Evolutionary conservation across 2,329 filamentous ascomycete genomes (phyloP), one percentile per base, ranked within the genome.

Genomic region (Arthrobotrys sphaeroides): DNA sequence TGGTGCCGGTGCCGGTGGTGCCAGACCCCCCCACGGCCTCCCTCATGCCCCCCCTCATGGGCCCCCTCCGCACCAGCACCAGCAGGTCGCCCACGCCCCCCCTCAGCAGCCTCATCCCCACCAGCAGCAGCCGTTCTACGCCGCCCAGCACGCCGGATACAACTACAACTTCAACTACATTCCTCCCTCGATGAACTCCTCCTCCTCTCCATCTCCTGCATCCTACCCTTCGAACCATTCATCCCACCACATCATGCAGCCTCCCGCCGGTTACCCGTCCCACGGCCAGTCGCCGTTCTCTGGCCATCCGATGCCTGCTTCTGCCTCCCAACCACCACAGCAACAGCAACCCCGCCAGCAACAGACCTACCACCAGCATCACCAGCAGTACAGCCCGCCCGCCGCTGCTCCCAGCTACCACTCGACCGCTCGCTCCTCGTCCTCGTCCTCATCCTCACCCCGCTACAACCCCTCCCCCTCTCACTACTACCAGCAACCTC

Each of bases 101-200:
- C n/a, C n/a, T 36, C 33, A 38, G 16, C 24, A 45, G 20, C 40
- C 16, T 18, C n/a, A 20, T 47, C 43, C 42, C 5, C 47, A 49
- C 13, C 45, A 59, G 16, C 28, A 42, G 2, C 53, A 42, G n/a
- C 68, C 59, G 31, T 69, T 69, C 64, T 75, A 69, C 45, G 57
- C 38, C 40, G 40, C 49, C 42, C 72, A 75, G 64, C 64, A 75
- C 33, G 43, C 64, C n/a, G 72, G 72, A 1, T 75, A 51, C 40
- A 24, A 16, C 3, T 74, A 74, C 47, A 74, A 74, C 70, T 74
- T 74, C 64, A 75, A 75, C 42, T 75, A 75, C 40, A 47, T 75
- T 22, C 72, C 62, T 13, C 70, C 72, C n/a, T n/a, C n/a, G n/a
- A n/a, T n/a, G n/a, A n/a, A n/a, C n/a, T 12, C 18, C 61, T 42